These are phyloP conservation scores for Pythium plurisporium DNA, from an alignment of 352 stramenopile genomes.

Conservation along the genomic window DNA sequence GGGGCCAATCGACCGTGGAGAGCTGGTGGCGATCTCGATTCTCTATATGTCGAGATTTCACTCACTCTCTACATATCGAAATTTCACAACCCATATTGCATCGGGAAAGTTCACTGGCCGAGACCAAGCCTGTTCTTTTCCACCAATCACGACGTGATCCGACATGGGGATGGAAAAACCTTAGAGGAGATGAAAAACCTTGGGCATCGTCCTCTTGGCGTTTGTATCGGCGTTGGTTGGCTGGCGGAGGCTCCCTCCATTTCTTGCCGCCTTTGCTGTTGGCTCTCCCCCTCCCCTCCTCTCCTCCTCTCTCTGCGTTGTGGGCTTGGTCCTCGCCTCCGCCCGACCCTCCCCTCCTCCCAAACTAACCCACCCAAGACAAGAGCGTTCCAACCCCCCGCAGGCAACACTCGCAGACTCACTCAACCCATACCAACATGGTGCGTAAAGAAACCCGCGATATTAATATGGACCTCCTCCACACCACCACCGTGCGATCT, in stretches of 20 bases:
- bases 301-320: not conserved
- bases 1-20: not conserved
- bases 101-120: constrained; percentile 17
- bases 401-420: constrained; percentile 24
- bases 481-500: not conserved
- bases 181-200: too few species aligned
- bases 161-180: too few species aligned
- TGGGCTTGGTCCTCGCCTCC: constrained; percentile 6
- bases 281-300: constrained; percentile 10
- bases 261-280: constrained; percentile 10
- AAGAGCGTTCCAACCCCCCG: too few species aligned
- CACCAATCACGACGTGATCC: too few species aligned
- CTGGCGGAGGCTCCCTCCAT: constrained; percentile 27
- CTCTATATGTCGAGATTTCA: constrained; percentile 1
- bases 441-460: constrained; percentile 9
- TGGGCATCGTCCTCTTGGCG: constrained; percentile 16
- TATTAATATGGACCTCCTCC: constrained; percentile 1
- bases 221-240: constrained; percentile 23
- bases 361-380: constrained; percentile 17
- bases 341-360: constrained; percentile 8
- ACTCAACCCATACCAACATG: constrained; percentile 28
- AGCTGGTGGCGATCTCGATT: not conserved
- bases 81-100: not conserved
- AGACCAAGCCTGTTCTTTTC: not conserved
- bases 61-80: constrained; percentile 3